phyloP scores from a whole-genome alignment of 208 protist genomes.

The Crithidia acanthocephali region DNA sequence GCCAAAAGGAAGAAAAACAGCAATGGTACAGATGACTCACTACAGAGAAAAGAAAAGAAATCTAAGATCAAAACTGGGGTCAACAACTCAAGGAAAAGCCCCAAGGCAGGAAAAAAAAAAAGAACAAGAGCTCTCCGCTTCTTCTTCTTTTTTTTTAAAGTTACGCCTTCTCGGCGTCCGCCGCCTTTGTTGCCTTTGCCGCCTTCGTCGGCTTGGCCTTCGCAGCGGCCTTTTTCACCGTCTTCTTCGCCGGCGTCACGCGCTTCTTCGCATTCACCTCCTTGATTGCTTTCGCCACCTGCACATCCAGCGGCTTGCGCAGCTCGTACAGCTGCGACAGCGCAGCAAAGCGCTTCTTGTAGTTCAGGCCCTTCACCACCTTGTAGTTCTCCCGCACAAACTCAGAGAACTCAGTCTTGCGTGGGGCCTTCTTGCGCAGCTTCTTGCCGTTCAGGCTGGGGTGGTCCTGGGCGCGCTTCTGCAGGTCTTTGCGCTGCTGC shows the following conservation, averaged over 20 bases:
- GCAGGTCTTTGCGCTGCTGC: conserved; percentile 57
- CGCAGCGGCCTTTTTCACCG: conserved; percentile 25
- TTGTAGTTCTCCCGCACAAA: conserved; percentile 85
- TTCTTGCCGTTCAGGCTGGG: conserved; percentile 48
- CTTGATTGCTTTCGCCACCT: conserved; percentile 60
- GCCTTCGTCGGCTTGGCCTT: conserved; percentile 22
- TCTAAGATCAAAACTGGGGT: too few relatives aligned
- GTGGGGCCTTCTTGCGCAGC: conserved; percentile 21
- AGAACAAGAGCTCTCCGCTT: neutral
- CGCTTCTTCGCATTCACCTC: conserved; percentile 36
- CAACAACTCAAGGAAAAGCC: too few relatives aligned
- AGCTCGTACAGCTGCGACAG: conserved; percentile 84
- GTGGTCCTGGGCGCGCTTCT: conserved; percentile 65
- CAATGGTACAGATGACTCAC: conserved; percentile 20
- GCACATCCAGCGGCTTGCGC: conserved; percentile 64
- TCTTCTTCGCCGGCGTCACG: conserved; percentile 29
- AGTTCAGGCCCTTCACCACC: conserved; percentile 69
- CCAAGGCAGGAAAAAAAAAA: too few relatives aligned
- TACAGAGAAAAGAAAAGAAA: conserved; percentile 8
- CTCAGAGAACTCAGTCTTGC: conserved; percentile 54
- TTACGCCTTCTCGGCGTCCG: neutral
- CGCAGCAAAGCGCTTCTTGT: conserved; percentile 67
- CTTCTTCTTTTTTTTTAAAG: neutral
- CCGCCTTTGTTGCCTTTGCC: conserved; percentile 17
- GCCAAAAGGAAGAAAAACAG: conserved; percentile 2